Conservation (phyloP, 2,329 filamentous ascomycete genomes). For the Venturia pyrina region DNA sequence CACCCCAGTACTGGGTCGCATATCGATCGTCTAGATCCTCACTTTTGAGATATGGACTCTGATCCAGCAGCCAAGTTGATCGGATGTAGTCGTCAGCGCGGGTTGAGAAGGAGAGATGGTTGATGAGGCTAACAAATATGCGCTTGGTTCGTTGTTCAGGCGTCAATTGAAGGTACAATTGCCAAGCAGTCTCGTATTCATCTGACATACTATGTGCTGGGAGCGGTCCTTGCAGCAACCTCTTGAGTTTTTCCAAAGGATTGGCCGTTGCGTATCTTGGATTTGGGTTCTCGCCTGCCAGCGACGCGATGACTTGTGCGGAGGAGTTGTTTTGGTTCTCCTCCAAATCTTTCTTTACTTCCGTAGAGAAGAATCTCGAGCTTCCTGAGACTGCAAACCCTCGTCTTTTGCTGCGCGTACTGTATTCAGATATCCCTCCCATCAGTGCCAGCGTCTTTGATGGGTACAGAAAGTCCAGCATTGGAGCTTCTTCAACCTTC, state of each 20-base stretch:
- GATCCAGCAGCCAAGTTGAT: neutral
- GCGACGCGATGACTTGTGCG: neutral
- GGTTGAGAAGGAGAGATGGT: slow-evolving; percentile 8
- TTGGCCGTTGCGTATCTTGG: neutral
- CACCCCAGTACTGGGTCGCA: neutral
- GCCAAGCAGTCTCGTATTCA: slow-evolving; percentile 3
- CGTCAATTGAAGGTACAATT: slow-evolving; percentile 1
- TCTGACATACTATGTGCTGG: neutral
- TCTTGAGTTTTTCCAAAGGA: neutral
- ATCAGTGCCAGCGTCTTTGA: slow-evolving; percentile 33
- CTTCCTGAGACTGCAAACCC: slow-evolving; percentile 15
- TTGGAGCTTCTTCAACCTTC: neutral
- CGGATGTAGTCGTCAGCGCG: neutral
- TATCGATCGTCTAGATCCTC: neutral
- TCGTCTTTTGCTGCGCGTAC: slow-evolving; percentile 16
- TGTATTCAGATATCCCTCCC: slow-evolving; percentile 19
- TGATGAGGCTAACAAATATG: slow-evolving; percentile 1
- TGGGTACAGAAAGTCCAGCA: slow-evolving; percentile 41
- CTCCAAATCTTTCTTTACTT: neutral
- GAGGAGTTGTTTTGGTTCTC: neutral
- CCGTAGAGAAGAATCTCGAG: slow-evolving; percentile 8
- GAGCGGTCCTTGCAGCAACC: neutral
- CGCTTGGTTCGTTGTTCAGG: neutral
- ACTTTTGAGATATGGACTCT: neutral
- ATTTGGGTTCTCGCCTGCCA: neutral